Conservation (phyloP, 2,329 filamentous ascomycete species). For the Endoconidiophora polonica region DNA sequence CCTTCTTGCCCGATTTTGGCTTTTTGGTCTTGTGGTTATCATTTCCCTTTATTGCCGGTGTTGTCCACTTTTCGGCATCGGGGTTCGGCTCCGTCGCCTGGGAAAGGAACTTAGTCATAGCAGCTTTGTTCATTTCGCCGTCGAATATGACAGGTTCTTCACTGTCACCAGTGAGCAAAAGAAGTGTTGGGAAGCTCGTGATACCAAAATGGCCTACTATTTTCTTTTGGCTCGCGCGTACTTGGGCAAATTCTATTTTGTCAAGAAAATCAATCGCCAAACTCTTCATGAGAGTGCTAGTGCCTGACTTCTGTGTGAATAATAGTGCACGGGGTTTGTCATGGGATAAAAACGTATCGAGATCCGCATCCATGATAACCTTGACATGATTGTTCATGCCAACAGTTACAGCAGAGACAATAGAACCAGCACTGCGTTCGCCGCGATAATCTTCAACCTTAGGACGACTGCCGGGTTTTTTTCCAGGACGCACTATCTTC, state of each 20-base stretch:
- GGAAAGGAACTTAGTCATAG: conserved; percentile 66
- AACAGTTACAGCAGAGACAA: conserved; percentile 68
- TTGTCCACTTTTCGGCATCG: conserved; percentile 33
- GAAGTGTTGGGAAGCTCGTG: conserved; percentile 59
- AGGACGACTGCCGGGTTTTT: conserved; percentile 52
- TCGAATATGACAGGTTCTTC: conserved; percentile 56
- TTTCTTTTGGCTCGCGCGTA: conserved; percentile 37
- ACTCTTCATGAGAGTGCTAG: conserved; percentile 65
- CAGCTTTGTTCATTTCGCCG: conserved; percentile 71
- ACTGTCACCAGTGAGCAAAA: conserved; percentile 59
- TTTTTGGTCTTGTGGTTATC: conserved; percentile 26
- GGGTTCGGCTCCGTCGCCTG: conserved; percentile 66
- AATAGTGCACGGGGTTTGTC: conserved; percentile 65
- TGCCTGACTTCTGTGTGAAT: conserved; percentile 85
- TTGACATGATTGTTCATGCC: conserved; percentile 89
- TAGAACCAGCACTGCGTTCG: conserved; percentile 63
- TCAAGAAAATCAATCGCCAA: conserved; percentile 84
- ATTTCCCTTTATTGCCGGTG: conserved; percentile 31
- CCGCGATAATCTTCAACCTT: conserved; percentile 85
- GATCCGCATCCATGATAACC: conserved; percentile 59
- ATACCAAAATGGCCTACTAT: conserved; percentile 61
- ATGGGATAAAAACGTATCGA: conserved; percentile 56
- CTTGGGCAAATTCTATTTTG: conserved; percentile 61
- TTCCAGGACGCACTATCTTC: conserved; percentile 77
- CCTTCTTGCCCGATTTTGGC: conserved; percentile 24